Base-by-base conservation (phyloP, 2,329 filamentous ascomycete genomes). In the Pseudocercospora fuligena region DNA sequence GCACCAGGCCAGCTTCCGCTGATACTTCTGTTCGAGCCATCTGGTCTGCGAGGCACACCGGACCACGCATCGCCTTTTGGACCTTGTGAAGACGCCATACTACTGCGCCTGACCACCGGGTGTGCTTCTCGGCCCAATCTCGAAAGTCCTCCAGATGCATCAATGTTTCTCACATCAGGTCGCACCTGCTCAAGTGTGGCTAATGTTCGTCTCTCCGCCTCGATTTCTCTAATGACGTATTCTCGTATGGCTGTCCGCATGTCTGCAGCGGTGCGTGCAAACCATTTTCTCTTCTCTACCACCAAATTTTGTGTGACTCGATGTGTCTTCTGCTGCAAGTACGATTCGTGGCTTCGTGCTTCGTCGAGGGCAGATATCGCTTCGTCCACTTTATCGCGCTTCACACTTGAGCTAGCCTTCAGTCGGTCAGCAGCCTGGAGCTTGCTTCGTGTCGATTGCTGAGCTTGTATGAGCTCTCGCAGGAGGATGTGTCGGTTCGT, bases 1-100 rank as follows among this genome's bases (percentile, higher is more conserved):
- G 66, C 70, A 49, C 68, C 83, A 69, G 89, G 87, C 70, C 92
- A 86, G 76, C 88, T 91, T 57, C 90, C 89, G 64, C 91, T 93
- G 70, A 94, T 85, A 76, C 90, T 94, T 73, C 93, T 87, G 75
- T 87, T 90, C 64, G 93, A 81, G n/a, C 89, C 90, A 73, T 97
- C 92, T 31, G 90, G 89, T 63, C 92, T 87, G 68, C 95, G 87
- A 40, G 94, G 92, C 29, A 97, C 93, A 65, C 95, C 95, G 74
- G 93, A 97, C 95, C 95, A 99, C 16, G 95, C 91, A 79, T 99
- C 95, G n/a, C 95, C 95, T 82, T 97, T 97, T 59, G 95, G 94
- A 0, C 95, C 95, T 80, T 99, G 95, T 74, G 92, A 95, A 56
- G 92, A 92, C 16, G 92, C 92, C 71, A 97, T 81, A 78, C 89